A percentile compares a stretch with the other conserved stretches of the same genome.
Conservation (phyloP, 371 early-diverging fungal species). For the Apophysomyces elegans region DNA sequence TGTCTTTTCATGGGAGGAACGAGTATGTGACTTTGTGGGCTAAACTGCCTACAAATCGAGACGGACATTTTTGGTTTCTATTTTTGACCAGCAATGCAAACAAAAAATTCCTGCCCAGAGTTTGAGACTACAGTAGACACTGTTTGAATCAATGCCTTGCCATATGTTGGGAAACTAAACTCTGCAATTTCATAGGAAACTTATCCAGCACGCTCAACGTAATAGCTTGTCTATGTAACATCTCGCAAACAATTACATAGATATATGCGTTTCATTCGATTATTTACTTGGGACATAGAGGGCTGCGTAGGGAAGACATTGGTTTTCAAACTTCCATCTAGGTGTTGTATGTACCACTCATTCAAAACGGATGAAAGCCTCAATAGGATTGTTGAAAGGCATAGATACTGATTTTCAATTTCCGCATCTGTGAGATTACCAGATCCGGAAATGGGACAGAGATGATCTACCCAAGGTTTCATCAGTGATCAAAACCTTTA, state of each 20-base stretch:
- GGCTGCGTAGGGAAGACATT: too few relatives aligned
- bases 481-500: neutral
- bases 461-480: slow-evolving; percentile 8
- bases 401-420: neutral
- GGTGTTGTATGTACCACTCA: too few relatives aligned
- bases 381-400: neutral
- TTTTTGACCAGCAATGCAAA: too few relatives aligned
- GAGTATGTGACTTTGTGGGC: neutral
- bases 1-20: neutral
- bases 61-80: too few relatives aligned
- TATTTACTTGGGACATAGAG: neutral
- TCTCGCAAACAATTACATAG: neutral
- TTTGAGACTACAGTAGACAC: too few relatives aligned
- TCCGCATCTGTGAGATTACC: slow-evolving; percentile 1
- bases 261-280: neutral
- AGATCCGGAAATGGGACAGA: slow-evolving; percentile 6
- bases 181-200: too few relatives aligned
- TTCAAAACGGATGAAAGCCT: neutral
- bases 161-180: too few relatives aligned
- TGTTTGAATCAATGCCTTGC: too few relatives aligned
- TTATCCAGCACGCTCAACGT: too few relatives aligned
- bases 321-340: too few relatives aligned
- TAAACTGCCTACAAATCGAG: neutral
- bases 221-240: neutral
- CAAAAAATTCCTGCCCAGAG: too few relatives aligned